A percentile compares a stretch with the other conserved stretches of the same genome.
These are phyloP conservation scores for Botrytis paeoniae DNA, from an alignment of 2,329 filamentous ascomycete genomes.

Conservation along the genomic window DNA sequence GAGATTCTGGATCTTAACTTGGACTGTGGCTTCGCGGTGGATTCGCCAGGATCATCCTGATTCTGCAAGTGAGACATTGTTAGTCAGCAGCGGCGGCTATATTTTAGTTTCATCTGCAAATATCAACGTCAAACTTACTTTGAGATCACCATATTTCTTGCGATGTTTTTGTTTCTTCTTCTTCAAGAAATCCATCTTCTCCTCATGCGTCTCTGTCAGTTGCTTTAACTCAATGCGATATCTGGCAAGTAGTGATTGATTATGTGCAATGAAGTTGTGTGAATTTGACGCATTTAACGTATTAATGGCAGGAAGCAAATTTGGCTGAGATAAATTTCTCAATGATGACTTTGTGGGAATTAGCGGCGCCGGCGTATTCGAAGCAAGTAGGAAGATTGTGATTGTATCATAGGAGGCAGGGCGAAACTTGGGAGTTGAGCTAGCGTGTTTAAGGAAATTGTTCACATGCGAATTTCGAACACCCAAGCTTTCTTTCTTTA, in stretches of 20 bases:
- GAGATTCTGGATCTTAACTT: neutral
- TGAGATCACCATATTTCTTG: neutral
- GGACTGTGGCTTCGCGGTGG: neutral
- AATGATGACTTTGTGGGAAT: neutral
- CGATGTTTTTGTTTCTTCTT: neutral
- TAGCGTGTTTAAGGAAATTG: neutral
- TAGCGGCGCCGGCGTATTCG: neutral
- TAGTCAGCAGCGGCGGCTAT: slow-evolving; percentile 7
- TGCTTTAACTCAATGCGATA: neutral
- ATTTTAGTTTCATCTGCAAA: neutral
- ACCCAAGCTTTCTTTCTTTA: neutral
- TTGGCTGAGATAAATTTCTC: neutral
- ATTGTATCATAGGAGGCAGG: neutral
- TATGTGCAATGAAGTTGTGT: neutral
- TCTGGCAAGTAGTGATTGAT: neutral
- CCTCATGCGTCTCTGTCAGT: neutral
- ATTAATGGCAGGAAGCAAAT: neutral
- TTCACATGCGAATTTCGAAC: neutral
- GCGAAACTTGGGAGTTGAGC: neutral
- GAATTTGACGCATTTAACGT: neutral
- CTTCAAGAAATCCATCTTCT: neutral
- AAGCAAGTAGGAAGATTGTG: neutral
- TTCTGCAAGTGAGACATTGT: slow-evolving; percentile 7
- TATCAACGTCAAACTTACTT: slow-evolving; percentile 11
- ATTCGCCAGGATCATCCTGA: neutral